These are phyloP conservation scores for Leccinellum albellum DNA, from an alignment of 768 basidiomycete genomes.

Conservation along the genomic window DNA sequence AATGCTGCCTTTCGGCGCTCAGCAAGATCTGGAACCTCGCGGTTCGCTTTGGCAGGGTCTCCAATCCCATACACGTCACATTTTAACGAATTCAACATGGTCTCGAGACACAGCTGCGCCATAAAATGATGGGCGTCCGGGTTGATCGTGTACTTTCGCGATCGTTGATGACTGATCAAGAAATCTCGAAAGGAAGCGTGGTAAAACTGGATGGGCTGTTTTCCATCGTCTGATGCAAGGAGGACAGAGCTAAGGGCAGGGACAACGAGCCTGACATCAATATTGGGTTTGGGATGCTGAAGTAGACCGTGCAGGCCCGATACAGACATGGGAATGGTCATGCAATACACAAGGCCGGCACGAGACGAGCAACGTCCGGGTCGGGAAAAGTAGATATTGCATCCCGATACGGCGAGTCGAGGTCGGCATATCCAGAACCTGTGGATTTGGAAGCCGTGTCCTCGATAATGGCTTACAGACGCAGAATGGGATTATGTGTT, in stretches of 20 bases:
- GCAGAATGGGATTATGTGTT: conserved; percentile 14
- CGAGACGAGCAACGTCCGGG: conserved; percentile 12
- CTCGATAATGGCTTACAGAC: conserved; percentile 13
- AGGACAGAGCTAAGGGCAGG: conserved; percentile 19
- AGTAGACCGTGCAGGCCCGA: conserved; percentile 9
- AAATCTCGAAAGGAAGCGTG: conserved; percentile 22
- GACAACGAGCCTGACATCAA: conserved; percentile 15
- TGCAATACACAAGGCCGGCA: conserved; percentile 15
- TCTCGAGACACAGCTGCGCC: conserved; percentile 14
- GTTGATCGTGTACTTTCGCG: conserved; percentile 7
- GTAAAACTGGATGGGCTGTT: conserved; percentile 20
- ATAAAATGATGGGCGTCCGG: conserved; percentile 14
- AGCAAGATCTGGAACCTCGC: conserved; percentile 10
- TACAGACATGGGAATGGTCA: conserved; percentile 13
- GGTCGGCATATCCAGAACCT: conserved; percentile 11
- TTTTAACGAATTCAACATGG: conserved; percentile 11
- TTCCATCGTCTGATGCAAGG: conserved; percentile 7
- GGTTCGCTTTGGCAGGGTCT: conserved; percentile 14
- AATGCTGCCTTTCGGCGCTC: conserved; percentile 4
- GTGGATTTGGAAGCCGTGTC: conserved; percentile 5
- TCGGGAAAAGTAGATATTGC: conserved; percentile 16
- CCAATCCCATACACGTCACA: conserved; percentile 13
- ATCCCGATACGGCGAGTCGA: conserved; percentile 14
- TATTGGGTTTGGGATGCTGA: conserved; percentile 8
- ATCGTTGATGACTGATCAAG: conserved; percentile 11